Evolutionary conservation across 1,284 basidiomycete genomes (phyloP).

Genomic region (Kwoniella shivajii): DNA sequence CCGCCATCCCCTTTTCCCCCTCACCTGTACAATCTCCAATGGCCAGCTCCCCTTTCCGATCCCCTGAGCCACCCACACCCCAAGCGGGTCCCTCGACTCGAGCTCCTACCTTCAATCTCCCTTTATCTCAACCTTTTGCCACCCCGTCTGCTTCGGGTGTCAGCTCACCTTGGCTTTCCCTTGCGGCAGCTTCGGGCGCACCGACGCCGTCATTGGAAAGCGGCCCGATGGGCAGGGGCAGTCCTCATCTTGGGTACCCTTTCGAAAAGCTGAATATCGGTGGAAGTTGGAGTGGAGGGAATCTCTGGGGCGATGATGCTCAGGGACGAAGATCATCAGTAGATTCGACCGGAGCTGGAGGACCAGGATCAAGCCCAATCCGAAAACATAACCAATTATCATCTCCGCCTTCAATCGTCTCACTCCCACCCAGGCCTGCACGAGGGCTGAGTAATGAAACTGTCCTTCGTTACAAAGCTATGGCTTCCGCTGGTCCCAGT

Average conservation of each 20-base stretch:
- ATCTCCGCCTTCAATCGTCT: slow-evolving; percentile 1
- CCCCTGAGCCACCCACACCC: slow-evolving; percentile 15
- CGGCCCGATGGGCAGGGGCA: slow-evolving; percentile 33
- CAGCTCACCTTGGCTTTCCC: slow-evolving; percentile 48
- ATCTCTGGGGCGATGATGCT: slow-evolving; percentile 29
- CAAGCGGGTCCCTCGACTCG: slow-evolving; percentile 9
- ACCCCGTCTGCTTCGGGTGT: slow-evolving; percentile 2
- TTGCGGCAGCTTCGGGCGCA: slow-evolving; percentile 52
- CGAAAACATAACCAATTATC: not conserved
- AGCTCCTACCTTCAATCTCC: slow-evolving; percentile 8
- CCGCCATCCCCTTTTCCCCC: slow-evolving; percentile 23
- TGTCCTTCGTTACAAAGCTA: slow-evolving; percentile 21
- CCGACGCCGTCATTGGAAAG: slow-evolving; percentile 51
- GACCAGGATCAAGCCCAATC: slow-evolving; percentile 8
- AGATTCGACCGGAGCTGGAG: slow-evolving; percentile 8
- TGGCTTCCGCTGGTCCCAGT: slow-evolving; percentile 14
- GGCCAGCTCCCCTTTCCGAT: slow-evolving; percentile 19
- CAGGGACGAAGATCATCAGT: slow-evolving; percentile 12
- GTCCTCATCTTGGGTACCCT: slow-evolving; percentile 51
- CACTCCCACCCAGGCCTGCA: slow-evolving; percentile 2
- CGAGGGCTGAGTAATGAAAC: slow-evolving; percentile 23
- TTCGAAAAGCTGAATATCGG: slow-evolving; percentile 53
- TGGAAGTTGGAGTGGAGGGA: slow-evolving; percentile 42
- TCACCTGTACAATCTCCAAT: slow-evolving; percentile 32
- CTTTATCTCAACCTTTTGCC: slow-evolving; percentile 16